These are phyloP conservation scores for Ustilago shanxiensis DNA, from an alignment of 1,284 basidiomycete species.

Conservation along the genomic window DNA sequence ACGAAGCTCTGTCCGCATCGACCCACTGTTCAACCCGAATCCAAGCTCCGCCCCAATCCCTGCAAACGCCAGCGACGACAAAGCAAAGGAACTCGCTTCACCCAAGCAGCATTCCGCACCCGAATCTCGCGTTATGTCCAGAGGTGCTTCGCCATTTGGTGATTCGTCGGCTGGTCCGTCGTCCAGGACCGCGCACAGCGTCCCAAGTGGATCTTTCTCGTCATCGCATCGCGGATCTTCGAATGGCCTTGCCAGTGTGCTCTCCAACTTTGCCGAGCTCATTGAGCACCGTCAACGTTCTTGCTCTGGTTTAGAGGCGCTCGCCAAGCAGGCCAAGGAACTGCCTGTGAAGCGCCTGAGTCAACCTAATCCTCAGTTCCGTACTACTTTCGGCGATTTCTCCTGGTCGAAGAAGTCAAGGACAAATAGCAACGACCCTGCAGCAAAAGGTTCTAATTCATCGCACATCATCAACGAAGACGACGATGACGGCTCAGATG, in stretches of 20 bases:
- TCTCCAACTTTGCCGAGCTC: conserved; percentile 50
- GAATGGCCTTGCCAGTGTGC: conserved; percentile 34
- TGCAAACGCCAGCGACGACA: conserved; percentile 14
- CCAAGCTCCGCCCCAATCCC: conserved; percentile 22
- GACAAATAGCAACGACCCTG: background rate
- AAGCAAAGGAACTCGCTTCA: conserved; percentile 12
- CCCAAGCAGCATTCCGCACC: conserved; percentile 42
- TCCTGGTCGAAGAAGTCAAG: conserved; percentile 24
- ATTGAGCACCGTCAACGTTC: conserved; percentile 52
- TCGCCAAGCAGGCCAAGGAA: conserved; percentile 44
- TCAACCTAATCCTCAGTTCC: conserved; percentile 47
- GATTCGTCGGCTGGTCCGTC: conserved; percentile 8
- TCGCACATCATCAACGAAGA: conserved; percentile 15
- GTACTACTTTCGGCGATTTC: conserved; percentile 44
- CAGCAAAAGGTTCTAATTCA: background rate
- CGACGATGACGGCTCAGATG: conserved; percentile 21
- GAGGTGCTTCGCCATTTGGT: conserved; percentile 35
- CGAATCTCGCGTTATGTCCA: conserved; percentile 41
- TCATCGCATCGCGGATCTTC: conserved; percentile 37
- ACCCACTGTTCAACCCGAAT: conserved; percentile 33
- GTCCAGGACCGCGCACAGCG: conserved; percentile 20
- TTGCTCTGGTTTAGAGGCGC: conserved; percentile 46
- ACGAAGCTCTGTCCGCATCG: conserved; percentile 43
- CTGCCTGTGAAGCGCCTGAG: conserved; percentile 47
- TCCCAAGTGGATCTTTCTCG: conserved; percentile 28